phyloP scores from a whole-genome alignment of 164 flowering plant genomes.

The Tinospora cordifolia region DNA sequence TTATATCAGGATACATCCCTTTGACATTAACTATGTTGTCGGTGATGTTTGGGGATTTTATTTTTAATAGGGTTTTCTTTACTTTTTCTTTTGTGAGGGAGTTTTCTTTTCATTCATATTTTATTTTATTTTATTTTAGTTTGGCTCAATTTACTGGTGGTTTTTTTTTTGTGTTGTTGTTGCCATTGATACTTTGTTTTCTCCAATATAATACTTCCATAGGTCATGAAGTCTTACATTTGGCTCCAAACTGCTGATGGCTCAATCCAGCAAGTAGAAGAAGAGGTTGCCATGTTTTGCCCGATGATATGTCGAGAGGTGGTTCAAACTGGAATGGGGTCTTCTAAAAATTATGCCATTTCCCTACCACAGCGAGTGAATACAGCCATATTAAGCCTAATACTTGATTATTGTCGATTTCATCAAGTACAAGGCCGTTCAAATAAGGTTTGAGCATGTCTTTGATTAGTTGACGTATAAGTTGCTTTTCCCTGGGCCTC shows the following conservation, averaged over 20 bases:
- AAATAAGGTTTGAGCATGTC: constrained; percentile 52
- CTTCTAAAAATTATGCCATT: constrained; percentile 74
- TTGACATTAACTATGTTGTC: not conserved
- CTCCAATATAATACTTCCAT: constrained; percentile 3
- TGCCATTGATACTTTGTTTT: not conserved
- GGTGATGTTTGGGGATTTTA: not conserved
- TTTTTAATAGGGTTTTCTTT: not conserved
- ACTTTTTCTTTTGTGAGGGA: not conserved
- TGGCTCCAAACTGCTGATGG: constrained; percentile 96
- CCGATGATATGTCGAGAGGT: constrained; percentile 80
- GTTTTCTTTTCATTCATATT: not conserved
- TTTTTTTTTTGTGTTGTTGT: too few relatives aligned
- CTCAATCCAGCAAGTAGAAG: constrained; percentile 89
- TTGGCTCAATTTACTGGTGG: not conserved
- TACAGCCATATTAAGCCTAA: constrained; percentile 58
- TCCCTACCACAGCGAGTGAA: constrained; percentile 77
- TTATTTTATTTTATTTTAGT: too few relatives aligned
- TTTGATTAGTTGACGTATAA: not conserved
- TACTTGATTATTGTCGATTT: constrained; percentile 88
- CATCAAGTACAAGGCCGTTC: constrained; percentile 90
- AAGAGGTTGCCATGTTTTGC: constrained; percentile 89
- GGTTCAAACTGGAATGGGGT: constrained; percentile 65
- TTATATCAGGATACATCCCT: not conserved
- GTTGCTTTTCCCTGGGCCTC: not conserved
- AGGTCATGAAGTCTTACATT: constrained; percentile 80